Percentiles rank a stretch among this genome's conserved stretches.
Conservation (phyloP, 129 eudicot genomes). For the Flaveria brownii region DNA sequence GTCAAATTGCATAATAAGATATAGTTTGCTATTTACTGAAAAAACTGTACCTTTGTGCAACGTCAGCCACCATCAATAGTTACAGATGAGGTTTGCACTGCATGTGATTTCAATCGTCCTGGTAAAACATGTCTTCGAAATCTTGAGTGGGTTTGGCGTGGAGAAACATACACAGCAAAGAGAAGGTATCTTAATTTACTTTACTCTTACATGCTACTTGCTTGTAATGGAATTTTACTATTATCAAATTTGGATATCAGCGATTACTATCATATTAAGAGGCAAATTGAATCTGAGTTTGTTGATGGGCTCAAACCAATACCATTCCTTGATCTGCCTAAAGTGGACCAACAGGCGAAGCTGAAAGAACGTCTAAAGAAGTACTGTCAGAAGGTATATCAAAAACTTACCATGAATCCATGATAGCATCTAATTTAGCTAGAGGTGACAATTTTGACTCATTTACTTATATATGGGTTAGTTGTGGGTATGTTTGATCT, state of each 20-base stretch:
- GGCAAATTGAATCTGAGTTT: constrained; percentile 97
- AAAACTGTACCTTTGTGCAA: constrained; percentile 25
- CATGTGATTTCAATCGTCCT: constrained; percentile 98
- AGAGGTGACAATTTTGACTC: neutral
- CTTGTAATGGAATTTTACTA: constrained; percentile 14
- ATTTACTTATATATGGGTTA: neutral
- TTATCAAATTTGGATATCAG: constrained; percentile 39
- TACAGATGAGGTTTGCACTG: constrained; percentile 96
- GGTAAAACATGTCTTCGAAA: constrained; percentile 93
- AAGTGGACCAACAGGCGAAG: constrained; percentile 82
- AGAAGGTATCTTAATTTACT: constrained; percentile 63
- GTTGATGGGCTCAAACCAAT: constrained; percentile 62
- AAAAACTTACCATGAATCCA: constrained; percentile 16
- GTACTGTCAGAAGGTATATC: constrained; percentile 89
- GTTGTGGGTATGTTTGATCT: neutral
- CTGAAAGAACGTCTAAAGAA: constrained; percentile 90
- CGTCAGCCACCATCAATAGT: constrained; percentile 96
- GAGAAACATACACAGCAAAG: constrained; percentile 96
- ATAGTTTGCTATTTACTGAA: constrained; percentile 18
- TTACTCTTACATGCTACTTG: constrained; percentile 24
- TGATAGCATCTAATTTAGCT: constrained; percentile 9
- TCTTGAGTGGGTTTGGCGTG: constrained; percentile 99
- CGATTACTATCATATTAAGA: constrained; percentile 90
- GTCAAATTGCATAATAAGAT: neutral
- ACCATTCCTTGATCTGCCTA: constrained; percentile 85